phyloP scores from a whole-genome alignment of 129 eudicot genomes.

The Heracleum sosnowskyi region DNA sequence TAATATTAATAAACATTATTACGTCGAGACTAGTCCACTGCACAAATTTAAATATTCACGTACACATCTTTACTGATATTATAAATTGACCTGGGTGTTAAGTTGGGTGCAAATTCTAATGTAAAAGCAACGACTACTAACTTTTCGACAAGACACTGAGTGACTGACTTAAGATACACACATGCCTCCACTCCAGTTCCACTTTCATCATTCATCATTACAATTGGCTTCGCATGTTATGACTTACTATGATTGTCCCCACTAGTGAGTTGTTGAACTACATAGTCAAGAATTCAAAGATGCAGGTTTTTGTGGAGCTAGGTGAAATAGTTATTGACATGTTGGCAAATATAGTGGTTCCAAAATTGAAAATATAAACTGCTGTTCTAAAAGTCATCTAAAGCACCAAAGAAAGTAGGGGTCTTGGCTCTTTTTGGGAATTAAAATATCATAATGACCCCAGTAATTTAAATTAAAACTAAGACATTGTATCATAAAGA shows the following conservation, averaged over 20 bases:
- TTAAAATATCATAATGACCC: neutral
- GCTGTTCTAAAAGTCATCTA: neutral
- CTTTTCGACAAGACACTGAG: neutral
- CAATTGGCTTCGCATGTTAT: neutral
- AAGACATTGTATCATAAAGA: neutral
- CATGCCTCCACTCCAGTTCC: neutral
- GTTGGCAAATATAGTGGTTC: neutral
- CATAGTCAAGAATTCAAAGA: neutral
- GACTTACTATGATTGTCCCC: neutral
- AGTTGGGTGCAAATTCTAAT: neutral
- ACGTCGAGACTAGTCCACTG: too few relatives aligned
- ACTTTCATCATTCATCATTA: neutral
- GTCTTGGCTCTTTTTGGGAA: neutral
- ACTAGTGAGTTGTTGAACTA: neutral
- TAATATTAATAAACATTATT: too few relatives aligned
- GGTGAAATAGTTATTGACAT: neutral
- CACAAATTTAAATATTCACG: neutral
- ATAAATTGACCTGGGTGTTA: neutral
- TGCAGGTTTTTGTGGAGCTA: neutral
- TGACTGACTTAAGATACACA: neutral
- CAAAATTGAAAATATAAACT: neutral
- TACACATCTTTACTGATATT: too few relatives aligned
- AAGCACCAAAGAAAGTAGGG: neutral
- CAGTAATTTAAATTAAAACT: neutral
- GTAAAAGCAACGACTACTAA: neutral